Conservation (phyloP, 169 alveolate genomes). For the Plasmodium chabaudi region DNA sequence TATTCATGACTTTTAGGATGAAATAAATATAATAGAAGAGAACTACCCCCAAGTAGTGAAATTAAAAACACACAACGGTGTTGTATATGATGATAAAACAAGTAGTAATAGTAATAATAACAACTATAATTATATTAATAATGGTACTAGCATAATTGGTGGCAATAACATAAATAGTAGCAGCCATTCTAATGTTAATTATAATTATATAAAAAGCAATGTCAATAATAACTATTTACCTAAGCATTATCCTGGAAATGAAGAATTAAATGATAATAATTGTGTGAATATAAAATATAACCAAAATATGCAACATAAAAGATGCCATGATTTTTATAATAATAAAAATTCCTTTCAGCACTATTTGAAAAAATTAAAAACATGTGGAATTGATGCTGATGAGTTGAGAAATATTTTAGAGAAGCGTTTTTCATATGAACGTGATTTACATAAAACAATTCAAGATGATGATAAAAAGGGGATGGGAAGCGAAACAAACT, state of each 20-base stretch:
- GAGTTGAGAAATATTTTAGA: conserved; percentile 34
- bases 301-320: conserved; percentile 49
- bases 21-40: conserved; percentile 27
- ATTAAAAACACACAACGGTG: conserved; percentile 15
- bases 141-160: background rate
- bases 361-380: conserved; percentile 54
- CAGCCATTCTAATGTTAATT: background rate
- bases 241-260: conserved; percentile 1
- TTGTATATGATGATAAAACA: background rate
- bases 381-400: conserved; percentile 62
- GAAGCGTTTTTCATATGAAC: conserved; percentile 27
- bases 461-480: conserved; percentile 62
- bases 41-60: conserved; percentile 15
- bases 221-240: background rate
- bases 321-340: conserved; percentile 49
- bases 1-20: background rate
- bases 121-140: background rate
- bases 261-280: conserved; percentile 7
- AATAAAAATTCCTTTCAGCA: conserved; percentile 56
- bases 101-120: background rate
- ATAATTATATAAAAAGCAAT: background rate
- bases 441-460: conserved; percentile 34
- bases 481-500: conserved; percentile 55
- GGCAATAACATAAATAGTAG: background rate
- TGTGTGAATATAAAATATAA: conserved; percentile 15